Evolutionary conservation across 768 basidiomycete genomes (phyloP), one percentile per base, ranked within the genome.

Genomic region (Amanita exitialis): DNA sequence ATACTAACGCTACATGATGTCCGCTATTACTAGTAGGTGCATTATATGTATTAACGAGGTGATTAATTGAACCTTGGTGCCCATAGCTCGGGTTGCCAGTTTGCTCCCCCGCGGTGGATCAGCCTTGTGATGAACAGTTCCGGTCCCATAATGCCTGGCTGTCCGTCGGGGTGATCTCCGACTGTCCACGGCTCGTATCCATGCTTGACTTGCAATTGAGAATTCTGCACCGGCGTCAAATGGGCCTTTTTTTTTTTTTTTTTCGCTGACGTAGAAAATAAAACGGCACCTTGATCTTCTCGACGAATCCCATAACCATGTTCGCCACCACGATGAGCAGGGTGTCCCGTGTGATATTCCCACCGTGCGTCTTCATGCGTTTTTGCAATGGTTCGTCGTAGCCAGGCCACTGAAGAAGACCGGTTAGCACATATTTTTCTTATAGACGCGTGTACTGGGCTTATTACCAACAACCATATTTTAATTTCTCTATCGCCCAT

Each of bases 1-100:
- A 8, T 18, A 48, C 23, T 27, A 38, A 49, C 21, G 36, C 25
- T 39, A 38, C 20, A 38, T 25, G 3, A 35, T 49, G 6, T 36
- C 9, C 32, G 25, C 21, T 48, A 47, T 36, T 20, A 36, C 5
- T 37, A 8, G 37, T 36, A 38, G 13, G 21, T 36, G 30, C 16
- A 18, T 42, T 15, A 42, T 44, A 44, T n/a, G 48, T 39, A 20
- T 41, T 10, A 49, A n/a, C 15, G 13, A 9, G 9, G 15, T 35
- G 36, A 7, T 51, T 23, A 49, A 35, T 34, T 49, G 43, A 44
- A 37, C 18, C 50, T 54, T n/a, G 63, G 63, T 13, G 58, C 61
- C 65, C 70, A 71, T 27, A 75, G 54, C 49, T 72, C 73, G 16
- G 68, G 62, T 49, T 73, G 70, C 73, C 75, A 76, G 32, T 59